These are phyloP conservation scores for Boletus reticulatus DNA, from an alignment of 768 basidiomycete genomes.

Conservation along the genomic window DNA sequence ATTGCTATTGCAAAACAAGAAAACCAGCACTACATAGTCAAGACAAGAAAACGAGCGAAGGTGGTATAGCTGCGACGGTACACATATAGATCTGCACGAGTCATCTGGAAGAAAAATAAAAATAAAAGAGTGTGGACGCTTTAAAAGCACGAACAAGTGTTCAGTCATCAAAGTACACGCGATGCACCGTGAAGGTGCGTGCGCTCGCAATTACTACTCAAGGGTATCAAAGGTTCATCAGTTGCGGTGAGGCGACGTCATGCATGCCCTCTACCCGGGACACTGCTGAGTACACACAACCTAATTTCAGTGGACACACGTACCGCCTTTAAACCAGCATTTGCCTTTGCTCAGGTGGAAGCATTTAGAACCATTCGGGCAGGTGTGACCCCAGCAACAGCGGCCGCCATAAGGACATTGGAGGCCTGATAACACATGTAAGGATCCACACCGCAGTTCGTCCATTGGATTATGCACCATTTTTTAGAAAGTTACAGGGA, in stretches of 20 bases:
- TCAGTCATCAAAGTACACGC: constrained; percentile 5
- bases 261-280: constrained; percentile 41
- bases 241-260: constrained; percentile 15
- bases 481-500: constrained; percentile 82
- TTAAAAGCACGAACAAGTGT: constrained; percentile 23
- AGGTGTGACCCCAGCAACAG: constrained; percentile 84
- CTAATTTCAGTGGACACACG: constrained; percentile 17
- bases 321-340: constrained; percentile 84
- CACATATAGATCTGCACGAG: constrained; percentile 16
- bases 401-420: constrained; percentile 71
- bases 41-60: constrained; percentile 28
- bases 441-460: neutral
- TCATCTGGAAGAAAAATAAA: neutral
- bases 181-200: neutral
- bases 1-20: constrained; percentile 31
- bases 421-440: constrained; percentile 43
- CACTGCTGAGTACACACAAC: constrained; percentile 2
- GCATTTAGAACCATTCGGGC: constrained; percentile 75
- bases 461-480: constrained; percentile 41
- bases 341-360: constrained; percentile 71
- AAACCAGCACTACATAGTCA: constrained; percentile 13
- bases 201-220: constrained; percentile 1
- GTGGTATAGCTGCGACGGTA: constrained; percentile 26
- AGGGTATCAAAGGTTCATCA: constrained; percentile 23
- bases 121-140: constrained; percentile 20